phyloP scores from a whole-genome alignment of 768 basidiomycete species.

The Lanmaoa pseudosensibilis region DNA sequence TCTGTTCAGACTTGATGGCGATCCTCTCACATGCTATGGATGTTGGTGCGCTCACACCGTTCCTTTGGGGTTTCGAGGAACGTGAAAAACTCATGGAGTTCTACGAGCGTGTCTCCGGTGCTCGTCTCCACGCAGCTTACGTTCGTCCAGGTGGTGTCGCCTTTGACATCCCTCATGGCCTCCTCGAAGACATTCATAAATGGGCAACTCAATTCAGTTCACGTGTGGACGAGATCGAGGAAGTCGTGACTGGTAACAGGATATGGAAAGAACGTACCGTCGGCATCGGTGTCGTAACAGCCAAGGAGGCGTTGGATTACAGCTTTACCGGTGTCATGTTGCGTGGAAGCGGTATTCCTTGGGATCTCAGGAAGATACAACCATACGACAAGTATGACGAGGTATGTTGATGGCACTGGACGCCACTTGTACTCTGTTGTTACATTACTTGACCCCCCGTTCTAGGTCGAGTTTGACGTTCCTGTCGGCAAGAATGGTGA shows the following conservation, averaged over 20 bases:
- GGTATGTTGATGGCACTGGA: constrained; percentile 39
- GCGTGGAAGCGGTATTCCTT: constrained; percentile 87
- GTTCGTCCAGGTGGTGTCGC: constrained; percentile 97
- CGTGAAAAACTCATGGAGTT: constrained; percentile 99
- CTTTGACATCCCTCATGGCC: constrained; percentile 95
- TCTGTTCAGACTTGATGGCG: constrained; percentile 83
- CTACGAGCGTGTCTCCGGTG: constrained; percentile 98
- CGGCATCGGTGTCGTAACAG: constrained; percentile 87
- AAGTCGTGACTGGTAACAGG: constrained; percentile 95
- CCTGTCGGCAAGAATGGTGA: constrained; percentile 97
- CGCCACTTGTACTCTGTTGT: background rate
- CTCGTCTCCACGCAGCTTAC: constrained; percentile 96
- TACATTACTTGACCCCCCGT: background rate
- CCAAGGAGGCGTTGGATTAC: constrained; percentile 89
- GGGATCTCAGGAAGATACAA: constrained; percentile 89
- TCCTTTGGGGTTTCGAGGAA: constrained; percentile 99
- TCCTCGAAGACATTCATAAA: constrained; percentile 97
- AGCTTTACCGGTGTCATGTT: constrained; percentile 97
- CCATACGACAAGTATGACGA: constrained; percentile 98
- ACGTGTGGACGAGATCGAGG: constrained; percentile 95
- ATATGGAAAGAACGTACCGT: constrained; percentile 97
- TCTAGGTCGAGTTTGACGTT: constrained; percentile 91
- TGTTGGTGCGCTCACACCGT: constrained; percentile 96
- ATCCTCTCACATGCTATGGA: constrained; percentile 95
- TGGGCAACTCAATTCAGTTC: constrained; percentile 95